Percentiles rank a stretch among this genome's conserved stretches.
Evolutionary conservation across 345 rosid species (phyloP).

Genomic region (Aurinia saxatilis): DNA sequence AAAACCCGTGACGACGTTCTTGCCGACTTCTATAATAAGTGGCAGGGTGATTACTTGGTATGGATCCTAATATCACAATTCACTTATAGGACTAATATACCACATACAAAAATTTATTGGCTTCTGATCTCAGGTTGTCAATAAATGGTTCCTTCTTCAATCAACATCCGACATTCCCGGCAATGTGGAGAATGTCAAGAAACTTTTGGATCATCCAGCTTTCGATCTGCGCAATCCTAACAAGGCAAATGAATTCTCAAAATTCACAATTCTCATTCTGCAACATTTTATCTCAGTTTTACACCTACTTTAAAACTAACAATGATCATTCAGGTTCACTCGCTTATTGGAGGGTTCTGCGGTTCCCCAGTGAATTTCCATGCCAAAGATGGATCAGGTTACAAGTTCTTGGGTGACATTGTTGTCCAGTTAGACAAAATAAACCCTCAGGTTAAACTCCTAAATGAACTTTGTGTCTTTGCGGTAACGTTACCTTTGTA

Average conservation of each 20-base stretch:
- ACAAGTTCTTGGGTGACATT: conserved; percentile 86
- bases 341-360: conserved; percentile 81
- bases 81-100: not conserved
- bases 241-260: conserved; percentile 45
- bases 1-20: conserved; percentile 68
- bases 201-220: conserved; percentile 73
- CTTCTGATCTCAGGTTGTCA: conserved; percentile 59
- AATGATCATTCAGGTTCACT: conserved; percentile 48
- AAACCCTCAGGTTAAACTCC: conserved; percentile 68
- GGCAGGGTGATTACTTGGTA: conserved; percentile 89
- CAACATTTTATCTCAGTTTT: not conserved
- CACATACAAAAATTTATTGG: not conserved
- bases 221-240: conserved; percentile 90
- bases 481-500: not conserved
- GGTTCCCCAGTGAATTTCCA: conserved; percentile 90
- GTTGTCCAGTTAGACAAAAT: conserved; percentile 85
- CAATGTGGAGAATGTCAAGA: conserved; percentile 73
- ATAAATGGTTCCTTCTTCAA: conserved; percentile 97
- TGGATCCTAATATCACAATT: not conserved
- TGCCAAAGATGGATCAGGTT: conserved; percentile 94
- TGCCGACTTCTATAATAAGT: conserved; percentile 78
- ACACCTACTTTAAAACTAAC: not conserved
- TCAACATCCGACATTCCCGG: conserved; percentile 77
- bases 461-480: not conserved
- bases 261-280: not conserved